Conservation (phyloP, 495 filamentous ascomycete genomes). For the Thermothielavioides terrestris region DNA sequence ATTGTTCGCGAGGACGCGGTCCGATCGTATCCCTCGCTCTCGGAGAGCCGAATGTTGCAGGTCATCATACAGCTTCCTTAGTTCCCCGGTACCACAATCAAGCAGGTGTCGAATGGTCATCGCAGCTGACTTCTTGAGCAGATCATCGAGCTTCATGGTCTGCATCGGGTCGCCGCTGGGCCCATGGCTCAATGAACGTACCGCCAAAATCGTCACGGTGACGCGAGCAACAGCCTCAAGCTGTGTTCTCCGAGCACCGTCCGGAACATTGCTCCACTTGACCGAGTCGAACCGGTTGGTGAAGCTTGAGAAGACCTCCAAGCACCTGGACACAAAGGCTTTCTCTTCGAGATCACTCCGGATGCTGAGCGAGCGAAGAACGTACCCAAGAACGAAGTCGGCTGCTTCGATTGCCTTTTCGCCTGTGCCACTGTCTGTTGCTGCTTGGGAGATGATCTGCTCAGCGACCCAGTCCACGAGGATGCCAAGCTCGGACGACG, state of each 20-base stretch:
- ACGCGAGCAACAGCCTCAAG: slow-evolving; percentile 14
- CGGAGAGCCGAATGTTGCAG: slow-evolving; percentile 44
- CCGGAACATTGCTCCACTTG: slow-evolving; percentile 5
- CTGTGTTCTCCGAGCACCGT: slow-evolving; percentile 2
- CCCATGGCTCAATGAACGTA: slow-evolving; percentile 26
- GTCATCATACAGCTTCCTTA: slow-evolving; percentile 56
- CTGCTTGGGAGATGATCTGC: slow-evolving; percentile 18
- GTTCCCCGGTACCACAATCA: slow-evolving; percentile 37
- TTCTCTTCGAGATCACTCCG: slow-evolving; percentile 19
- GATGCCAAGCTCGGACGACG: slow-evolving; percentile 58
- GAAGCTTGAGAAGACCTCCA: slow-evolving; percentile 38
- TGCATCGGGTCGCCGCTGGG: slow-evolving; percentile 20
- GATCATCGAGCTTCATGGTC: slow-evolving; percentile 33
- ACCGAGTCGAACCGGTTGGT: slow-evolving; percentile 25
- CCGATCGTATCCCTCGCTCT: slow-evolving; percentile 58
- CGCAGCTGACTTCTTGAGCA: slow-evolving; percentile 32
- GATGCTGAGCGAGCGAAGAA: slow-evolving; percentile 32
- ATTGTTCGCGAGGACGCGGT: slow-evolving; percentile 49
- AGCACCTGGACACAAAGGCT: slow-evolving; percentile 36
- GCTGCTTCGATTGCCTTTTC: slow-evolving; percentile 21
- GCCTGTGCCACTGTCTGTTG: background rate
- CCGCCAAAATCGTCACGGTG: slow-evolving; percentile 14
- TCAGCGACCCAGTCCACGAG: slow-evolving; percentile 50
- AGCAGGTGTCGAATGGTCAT: slow-evolving; percentile 36
- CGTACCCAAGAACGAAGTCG: slow-evolving; percentile 35